phyloP scores from a whole-genome alignment of 2,329 filamentous ascomycete genomes.

The Exophiala viscosa region DNA sequence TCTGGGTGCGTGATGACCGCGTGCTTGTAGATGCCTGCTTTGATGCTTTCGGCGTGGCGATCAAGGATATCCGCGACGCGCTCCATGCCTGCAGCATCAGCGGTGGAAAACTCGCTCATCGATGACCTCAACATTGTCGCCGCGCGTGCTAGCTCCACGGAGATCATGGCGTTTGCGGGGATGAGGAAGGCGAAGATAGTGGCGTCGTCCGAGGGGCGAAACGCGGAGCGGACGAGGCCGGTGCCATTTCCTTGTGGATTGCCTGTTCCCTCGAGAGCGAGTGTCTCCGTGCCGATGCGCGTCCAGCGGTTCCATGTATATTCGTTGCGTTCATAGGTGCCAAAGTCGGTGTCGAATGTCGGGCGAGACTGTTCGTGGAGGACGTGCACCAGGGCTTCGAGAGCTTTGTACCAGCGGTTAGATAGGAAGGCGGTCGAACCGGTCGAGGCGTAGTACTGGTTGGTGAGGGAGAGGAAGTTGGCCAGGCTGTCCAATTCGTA shows the following conservation, averaged over 20 bases:
- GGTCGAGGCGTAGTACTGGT: constrained; percentile 81
- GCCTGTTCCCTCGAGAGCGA: constrained; percentile 76
- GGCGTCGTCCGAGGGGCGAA: constrained; percentile 91
- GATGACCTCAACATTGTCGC: constrained; percentile 62
- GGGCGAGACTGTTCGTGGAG: constrained; percentile 73
- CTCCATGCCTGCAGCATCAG: constrained; percentile 25
- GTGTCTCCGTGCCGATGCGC: constrained; percentile 80
- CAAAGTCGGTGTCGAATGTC: constrained; percentile 70
- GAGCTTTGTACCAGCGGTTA: constrained; percentile 70
- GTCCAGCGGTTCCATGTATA: constrained; percentile 88
- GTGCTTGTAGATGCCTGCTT: constrained; percentile 76
- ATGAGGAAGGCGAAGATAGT: constrained; percentile 94
- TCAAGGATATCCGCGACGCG: constrained; percentile 49
- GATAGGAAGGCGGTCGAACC: constrained; percentile 74
- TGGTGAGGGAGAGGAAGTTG: constrained; percentile 79
- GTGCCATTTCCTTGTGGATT: constrained; percentile 85
- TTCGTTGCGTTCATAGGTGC: constrained; percentile 63
- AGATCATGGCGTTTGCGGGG: constrained; percentile 93
- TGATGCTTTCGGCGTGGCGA: constrained; percentile 62
- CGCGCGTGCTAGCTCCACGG: constrained; percentile 75
- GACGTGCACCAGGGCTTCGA: constrained; percentile 70
- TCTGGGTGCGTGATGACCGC: constrained; percentile 58
- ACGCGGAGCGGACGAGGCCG: constrained; percentile 82
- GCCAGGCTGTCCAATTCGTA: constrained; percentile 96
- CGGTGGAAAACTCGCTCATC: constrained; percentile 1